phyloP scores from a whole-genome alignment of 352 stramenopile genomes.

The Phytophthora pisi region DNA sequence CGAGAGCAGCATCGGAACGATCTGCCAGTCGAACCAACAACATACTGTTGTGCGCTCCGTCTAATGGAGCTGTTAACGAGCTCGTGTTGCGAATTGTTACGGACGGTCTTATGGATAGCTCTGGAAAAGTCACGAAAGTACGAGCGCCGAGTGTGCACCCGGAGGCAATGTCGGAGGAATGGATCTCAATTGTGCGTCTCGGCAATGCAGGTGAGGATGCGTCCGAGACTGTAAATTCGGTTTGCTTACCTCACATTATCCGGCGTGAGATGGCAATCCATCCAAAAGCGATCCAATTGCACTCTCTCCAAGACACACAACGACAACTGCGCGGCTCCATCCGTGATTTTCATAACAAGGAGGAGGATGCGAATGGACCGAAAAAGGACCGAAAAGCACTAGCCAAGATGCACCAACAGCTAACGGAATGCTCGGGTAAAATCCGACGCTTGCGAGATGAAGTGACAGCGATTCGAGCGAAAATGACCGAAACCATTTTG shows the following conservation, averaged over 20 bases:
- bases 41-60: conserved; percentile 88
- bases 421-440: conserved; percentile 79
- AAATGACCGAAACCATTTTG: conserved; percentile 78
- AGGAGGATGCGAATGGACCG: conserved; percentile 38
- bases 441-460: conserved; percentile 83
- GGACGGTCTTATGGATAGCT: conserved; percentile 76
- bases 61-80: conserved; percentile 92
- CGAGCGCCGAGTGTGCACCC: conserved; percentile 73
- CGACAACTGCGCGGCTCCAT: conserved; percentile 69
- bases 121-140: conserved; percentile 56
- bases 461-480: conserved; percentile 72
- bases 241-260: conserved; percentile 84
- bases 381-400: conserved; percentile 63
- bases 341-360: conserved; percentile 75
- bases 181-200: conserved; percentile 81
- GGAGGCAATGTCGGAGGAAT: conserved; percentile 48
- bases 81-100: conserved; percentile 88
- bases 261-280: conserved; percentile 83
- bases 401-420: conserved; percentile 71
- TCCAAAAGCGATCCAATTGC: conserved; percentile 76
- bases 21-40: conserved; percentile 51
- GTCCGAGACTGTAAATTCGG: conserved; percentile 68
- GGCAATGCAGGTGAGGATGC: conserved; percentile 82
- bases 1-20: conserved; percentile 34
- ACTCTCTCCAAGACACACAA: conserved; percentile 67